Evolutionary conservation across 768 basidiomycete genomes (phyloP), one percentile per base, ranked within the genome.

Genomic region (Tylopilus vinaceipallidus): DNA sequence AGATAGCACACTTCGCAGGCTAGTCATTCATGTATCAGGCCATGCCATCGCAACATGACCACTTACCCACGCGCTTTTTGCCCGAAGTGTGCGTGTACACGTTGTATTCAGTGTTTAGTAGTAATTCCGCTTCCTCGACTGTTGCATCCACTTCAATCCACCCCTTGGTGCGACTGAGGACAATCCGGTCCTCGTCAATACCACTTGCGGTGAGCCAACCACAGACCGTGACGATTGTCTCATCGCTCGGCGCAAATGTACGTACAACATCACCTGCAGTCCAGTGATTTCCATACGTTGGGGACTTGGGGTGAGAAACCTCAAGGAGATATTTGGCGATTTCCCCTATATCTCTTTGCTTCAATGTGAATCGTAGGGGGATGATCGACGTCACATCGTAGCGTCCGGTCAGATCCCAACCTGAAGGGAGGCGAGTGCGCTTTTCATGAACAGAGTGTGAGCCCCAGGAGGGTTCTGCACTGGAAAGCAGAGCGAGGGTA

Each of bases 391-490:
- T 58, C 14, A 71, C 49, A 6, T 68, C 63, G 33, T 72, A 69
- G 35, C 71, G 64, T 29, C 71, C 68, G 13, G 68, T 53, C 13
- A 66, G 58, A 6, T 58, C 54, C 77, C 78, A 81, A 5, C 60
- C 62, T 0, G 42, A 2, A 3, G 75, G 75, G 3, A 64, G 55
- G 12, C 37, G 53, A 14, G 61, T 62, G 47, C 75, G 75, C 37
- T 63, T 71, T 58, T 77, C 76, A 49, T 77, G 76, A 26, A 75
- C 42, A 45, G 61, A 62, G 54, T 67, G 60, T 23, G 56, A 45
- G 26, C 49, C 51, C 45, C 38, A 29, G 12, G 40, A 40, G 24
- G 62, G 45, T 22, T 33, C 42, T 17, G 61, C 62, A 6, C 60
- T 44, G 1, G 62, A 50, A 35, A 58, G 38, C 2, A 62, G 30